A percentile compares a stretch with the other conserved stretches of the same genome.
Evolutionary conservation across 2,329 filamentous ascomycete genomes (phyloP).

Genomic region (Clonostachys solani): DNA sequence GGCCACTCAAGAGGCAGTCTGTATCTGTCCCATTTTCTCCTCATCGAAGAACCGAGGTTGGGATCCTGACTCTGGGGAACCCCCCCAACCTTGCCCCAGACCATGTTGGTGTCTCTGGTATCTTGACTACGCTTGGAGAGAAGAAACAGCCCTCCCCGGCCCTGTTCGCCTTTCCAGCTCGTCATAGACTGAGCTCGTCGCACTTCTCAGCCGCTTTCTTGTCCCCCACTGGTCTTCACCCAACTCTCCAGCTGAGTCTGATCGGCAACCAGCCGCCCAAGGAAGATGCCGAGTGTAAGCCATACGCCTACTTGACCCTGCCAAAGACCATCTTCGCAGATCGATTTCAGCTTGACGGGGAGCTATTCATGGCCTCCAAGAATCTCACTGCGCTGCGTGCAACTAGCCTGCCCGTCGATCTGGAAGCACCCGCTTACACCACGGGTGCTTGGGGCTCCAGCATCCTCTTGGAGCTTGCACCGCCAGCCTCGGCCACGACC

Average conservation of each 20-base stretch:
- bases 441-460: conserved; percentile 74
- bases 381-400: conserved; percentile 62
- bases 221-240: conserved; percentile 78
- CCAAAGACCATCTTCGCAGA: conserved; percentile 81
- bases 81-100: conserved; percentile 58
- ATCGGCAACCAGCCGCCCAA: conserved; percentile 39
- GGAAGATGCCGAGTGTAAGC: conserved; percentile 57
- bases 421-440: conserved; percentile 86
- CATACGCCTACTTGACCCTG: conserved; percentile 79
- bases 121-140: conserved; percentile 74
- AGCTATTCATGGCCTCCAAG: conserved; percentile 75
- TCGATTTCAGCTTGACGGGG: conserved; percentile 76
- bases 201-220: conserved; percentile 62
- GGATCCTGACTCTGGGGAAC: conserved; percentile 65
- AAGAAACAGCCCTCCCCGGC: conserved; percentile 64
- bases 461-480: conserved; percentile 69
- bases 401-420: conserved; percentile 66
- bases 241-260: conserved; percentile 67
- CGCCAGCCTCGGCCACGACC: conserved; percentile 32
- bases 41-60: conserved; percentile 68
- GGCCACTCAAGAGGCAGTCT: conserved; percentile 41
- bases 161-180: conserved; percentile 78
- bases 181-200: conserved; percentile 59
- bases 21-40: conserved; percentile 33
- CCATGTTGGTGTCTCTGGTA: conserved; percentile 74